Evolutionary conservation across 2,329 filamentous ascomycete genomes (phyloP).

Genomic region (Aspergillus pseudoviridinutans): DNA sequence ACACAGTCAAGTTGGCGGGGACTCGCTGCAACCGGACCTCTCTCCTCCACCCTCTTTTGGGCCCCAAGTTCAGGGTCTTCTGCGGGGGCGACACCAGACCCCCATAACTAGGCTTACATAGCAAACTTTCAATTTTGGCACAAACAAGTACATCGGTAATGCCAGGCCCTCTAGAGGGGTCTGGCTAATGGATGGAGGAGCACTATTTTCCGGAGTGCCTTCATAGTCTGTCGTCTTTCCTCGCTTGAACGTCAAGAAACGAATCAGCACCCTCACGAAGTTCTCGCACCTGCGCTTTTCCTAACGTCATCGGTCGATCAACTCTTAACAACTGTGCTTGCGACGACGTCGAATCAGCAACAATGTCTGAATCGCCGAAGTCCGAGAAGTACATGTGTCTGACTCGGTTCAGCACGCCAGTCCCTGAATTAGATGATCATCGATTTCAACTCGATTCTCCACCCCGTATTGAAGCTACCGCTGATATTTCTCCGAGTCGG

Average conservation of each 20-base stretch:
- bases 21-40: slow-evolving; percentile 66
- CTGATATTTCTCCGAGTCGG: slow-evolving; percentile 30
- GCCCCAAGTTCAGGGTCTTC: slow-evolving; percentile 90
- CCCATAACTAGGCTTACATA: slow-evolving; percentile 70
- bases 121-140: slow-evolving; percentile 29
- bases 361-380: slow-evolving; percentile 53
- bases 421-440: slow-evolving; percentile 77
- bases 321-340: background rate
- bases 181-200: slow-evolving; percentile 39
- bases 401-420: slow-evolving; percentile 60
- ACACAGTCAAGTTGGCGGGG: slow-evolving; percentile 92
- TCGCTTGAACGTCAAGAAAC: slow-evolving; percentile 1
- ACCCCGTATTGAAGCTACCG: slow-evolving; percentile 31
- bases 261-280: background rate
- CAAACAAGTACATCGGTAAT: slow-evolving; percentile 33
- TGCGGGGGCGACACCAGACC: slow-evolving; percentile 96
- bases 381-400: slow-evolving; percentile 60
- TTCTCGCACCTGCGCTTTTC: background rate
- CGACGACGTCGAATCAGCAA: slow-evolving; percentile 8
- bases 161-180: slow-evolving; percentile 42
- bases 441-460: slow-evolving; percentile 50
- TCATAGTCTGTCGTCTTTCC: slow-evolving; percentile 18
- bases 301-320: slow-evolving; percentile 1
- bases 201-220: slow-evolving; percentile 26
- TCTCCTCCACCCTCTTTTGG: slow-evolving; percentile 82